Conservation (phyloP, 768 basidiomycete species). For the Naganishia vaughanmartiniae region DNA sequence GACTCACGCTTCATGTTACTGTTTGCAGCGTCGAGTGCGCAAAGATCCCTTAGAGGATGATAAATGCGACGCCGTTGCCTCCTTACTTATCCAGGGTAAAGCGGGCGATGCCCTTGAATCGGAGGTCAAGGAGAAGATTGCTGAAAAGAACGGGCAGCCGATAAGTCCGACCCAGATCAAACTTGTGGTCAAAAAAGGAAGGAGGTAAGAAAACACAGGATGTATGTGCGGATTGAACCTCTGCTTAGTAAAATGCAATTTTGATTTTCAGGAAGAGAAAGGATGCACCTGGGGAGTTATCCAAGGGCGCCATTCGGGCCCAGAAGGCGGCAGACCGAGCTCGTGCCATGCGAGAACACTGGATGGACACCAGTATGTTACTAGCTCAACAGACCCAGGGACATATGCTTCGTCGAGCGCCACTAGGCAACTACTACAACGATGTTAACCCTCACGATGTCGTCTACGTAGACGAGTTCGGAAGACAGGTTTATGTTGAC, state of each 20-base stretch:
- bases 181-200: conserved; percentile 32
- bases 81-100: conserved; percentile 49
- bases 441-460: background rate
- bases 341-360: conserved; percentile 45
- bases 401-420: conserved; percentile 8
- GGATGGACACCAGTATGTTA: conserved; percentile 45
- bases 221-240: background rate
- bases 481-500: conserved; percentile 16
- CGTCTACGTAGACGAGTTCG: conserved; percentile 20
- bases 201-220: conserved; percentile 36
- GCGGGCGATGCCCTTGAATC: conserved; percentile 43
- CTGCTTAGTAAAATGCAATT: background rate
- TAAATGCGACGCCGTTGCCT: conserved; percentile 52
- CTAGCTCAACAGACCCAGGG: conserved; percentile 17
- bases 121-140: conserved; percentile 48
- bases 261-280: conserved; percentile 31
- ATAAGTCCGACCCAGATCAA: conserved; percentile 34
- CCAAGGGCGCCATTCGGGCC: conserved; percentile 50
- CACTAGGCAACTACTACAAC: background rate
- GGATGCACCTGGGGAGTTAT: conserved; percentile 47
- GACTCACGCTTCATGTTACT: background rate
- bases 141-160: conserved; percentile 30
- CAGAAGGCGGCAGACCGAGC: conserved; percentile 45
- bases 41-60: conserved; percentile 51
- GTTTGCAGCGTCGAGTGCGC: conserved; percentile 41